Conservation (phyloP, 1,139 yeast species). For the Candida pseudoviswanathii region DNA sequence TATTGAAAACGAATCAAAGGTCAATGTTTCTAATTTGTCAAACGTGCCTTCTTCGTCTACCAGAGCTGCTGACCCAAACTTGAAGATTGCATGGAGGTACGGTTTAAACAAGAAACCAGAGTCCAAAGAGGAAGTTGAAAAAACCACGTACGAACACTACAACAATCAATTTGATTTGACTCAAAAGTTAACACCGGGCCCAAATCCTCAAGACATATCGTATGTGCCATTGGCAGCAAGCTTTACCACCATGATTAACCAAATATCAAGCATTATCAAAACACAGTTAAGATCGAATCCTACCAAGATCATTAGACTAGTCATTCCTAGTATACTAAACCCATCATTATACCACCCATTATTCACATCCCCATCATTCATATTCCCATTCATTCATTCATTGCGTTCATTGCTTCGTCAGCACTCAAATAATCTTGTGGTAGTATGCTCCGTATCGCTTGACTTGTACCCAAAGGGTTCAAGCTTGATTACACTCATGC, state of each 20-base stretch:
- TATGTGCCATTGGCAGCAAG: slow-evolving; percentile 44
- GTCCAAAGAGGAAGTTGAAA: slow-evolving; percentile 17
- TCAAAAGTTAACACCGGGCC: slow-evolving; percentile 65
- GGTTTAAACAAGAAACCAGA: slow-evolving; percentile 53
- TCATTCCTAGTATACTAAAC: slow-evolving; percentile 75
- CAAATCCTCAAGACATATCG: slow-evolving; percentile 62
- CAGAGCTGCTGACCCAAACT: slow-evolving; percentile 38
- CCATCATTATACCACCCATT: slow-evolving; percentile 73
- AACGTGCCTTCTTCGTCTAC: slow-evolving; percentile 21
- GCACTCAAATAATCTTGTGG: slow-evolving; percentile 47
- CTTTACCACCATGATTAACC: slow-evolving; percentile 31
- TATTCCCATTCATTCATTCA: slow-evolving; percentile 64
- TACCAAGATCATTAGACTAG: slow-evolving; percentile 58
- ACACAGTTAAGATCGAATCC: slow-evolving; percentile 33
- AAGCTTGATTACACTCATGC: slow-evolving; percentile 55
- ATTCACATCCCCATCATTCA: slow-evolving; percentile 48
- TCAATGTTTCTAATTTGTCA: slow-evolving; percentile 68
- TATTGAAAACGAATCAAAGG: slow-evolving; percentile 57
- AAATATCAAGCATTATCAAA: slow-evolving; percentile 44
- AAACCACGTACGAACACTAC: slow-evolving; percentile 49
- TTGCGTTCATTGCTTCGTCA: slow-evolving; percentile 57
- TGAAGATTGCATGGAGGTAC: slow-evolving; percentile 90
- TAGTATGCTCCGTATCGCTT: slow-evolving; percentile 58
- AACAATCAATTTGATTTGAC: slow-evolving; percentile 79
- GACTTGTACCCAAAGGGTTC: slow-evolving; percentile 66